Evolutionary conservation across 2,329 filamentous ascomycete genomes (phyloP), one percentile per base, ranked within the genome.

Genomic region (Cryphonectria parasitica): DNA sequence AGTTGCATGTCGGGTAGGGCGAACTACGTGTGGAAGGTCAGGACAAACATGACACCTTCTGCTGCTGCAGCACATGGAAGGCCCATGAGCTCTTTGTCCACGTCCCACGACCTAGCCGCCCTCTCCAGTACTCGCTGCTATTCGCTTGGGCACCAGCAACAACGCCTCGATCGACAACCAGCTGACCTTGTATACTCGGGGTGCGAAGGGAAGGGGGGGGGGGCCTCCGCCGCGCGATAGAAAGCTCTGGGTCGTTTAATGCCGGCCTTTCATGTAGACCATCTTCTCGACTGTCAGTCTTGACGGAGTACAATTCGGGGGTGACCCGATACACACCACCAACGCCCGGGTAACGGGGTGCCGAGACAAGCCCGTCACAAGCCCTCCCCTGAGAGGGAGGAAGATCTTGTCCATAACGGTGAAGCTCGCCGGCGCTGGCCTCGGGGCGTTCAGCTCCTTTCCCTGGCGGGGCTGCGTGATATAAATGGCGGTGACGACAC

Each of bases 331-430:
- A 78, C 91, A 90, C 10, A 28, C 8, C n/a, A 49, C n/a, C 22
- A n/a, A 49, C 45, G 45, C 22, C 45, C 45, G 22, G 22, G 45
- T 8, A 11, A n/a, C 45, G 45, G 22, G 45, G 22, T 49, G 22
- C 45, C 22, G 45, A 49, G 45, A 49, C 45, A n/a, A 49, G 45
- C 45, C 45, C 45, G 45, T 39, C 36, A 49, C 45, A 49, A 2
- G 17, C 41, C 41, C 15, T 15, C 43, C 45, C 45, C 45, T 49
- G 39, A 90, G 90, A 80, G 92, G 90, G 72, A 92, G 78, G 73
- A 94, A 94, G 79, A 97, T 97, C 88, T 98, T 95, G 84, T 98
- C 98, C 92, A 98, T 95, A 79, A 98, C 94, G 15, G 94, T 97
- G 79, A 98, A 98, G 73, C 94, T 94, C 25, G 95, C 95, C 74